Evolutionary conservation across 2,329 filamentous ascomycete genomes (phyloP).

Genomic region (Cercospora janseana): DNA sequence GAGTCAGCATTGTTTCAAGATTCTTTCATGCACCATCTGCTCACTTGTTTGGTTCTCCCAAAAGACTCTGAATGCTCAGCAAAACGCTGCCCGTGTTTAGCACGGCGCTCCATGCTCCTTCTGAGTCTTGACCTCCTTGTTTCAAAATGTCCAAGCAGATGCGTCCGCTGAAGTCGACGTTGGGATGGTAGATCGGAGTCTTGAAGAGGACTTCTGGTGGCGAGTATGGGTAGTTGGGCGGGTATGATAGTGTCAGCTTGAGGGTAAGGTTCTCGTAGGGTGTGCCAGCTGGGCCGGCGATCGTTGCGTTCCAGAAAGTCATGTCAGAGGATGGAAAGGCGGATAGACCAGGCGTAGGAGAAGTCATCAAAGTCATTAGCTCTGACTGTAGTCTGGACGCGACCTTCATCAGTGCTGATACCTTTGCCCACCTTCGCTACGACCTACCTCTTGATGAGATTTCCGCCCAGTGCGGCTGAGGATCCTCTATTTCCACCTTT

Average conservation of each 20-base stretch:
- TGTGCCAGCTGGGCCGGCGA: constrained; percentile 85
- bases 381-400: constrained; percentile 80
- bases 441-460: constrained; percentile 49
- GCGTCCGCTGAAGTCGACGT: constrained; percentile 93
- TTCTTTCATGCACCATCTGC: constrained; percentile 39
- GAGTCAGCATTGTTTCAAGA: not conserved
- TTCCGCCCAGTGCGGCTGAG: constrained; percentile 39
- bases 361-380: constrained; percentile 97
- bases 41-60: constrained; percentile 98
- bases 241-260: constrained; percentile 90
- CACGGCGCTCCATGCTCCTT: constrained; percentile 94
- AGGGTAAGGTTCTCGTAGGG: constrained; percentile 85
- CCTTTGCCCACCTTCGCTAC: not conserved
- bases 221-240: constrained; percentile 87
- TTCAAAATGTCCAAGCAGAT: constrained; percentile 98
- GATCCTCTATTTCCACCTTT: constrained; percentile 29
- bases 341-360: constrained; percentile 86
- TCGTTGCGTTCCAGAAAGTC: constrained; percentile 89
- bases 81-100: constrained; percentile 95
- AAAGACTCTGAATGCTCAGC: constrained; percentile 86
- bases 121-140: constrained; percentile 37
- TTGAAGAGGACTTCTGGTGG: constrained; percentile 93
- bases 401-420: not conserved
- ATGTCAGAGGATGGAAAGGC: constrained; percentile 93
- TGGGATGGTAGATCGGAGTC: constrained; percentile 98